Percentiles rank a stretch among this genome's conserved stretches.
Evolutionary conservation across 2,329 filamentous ascomycete genomes (phyloP).

Genomic region (Phialocephala sp.): DNA sequence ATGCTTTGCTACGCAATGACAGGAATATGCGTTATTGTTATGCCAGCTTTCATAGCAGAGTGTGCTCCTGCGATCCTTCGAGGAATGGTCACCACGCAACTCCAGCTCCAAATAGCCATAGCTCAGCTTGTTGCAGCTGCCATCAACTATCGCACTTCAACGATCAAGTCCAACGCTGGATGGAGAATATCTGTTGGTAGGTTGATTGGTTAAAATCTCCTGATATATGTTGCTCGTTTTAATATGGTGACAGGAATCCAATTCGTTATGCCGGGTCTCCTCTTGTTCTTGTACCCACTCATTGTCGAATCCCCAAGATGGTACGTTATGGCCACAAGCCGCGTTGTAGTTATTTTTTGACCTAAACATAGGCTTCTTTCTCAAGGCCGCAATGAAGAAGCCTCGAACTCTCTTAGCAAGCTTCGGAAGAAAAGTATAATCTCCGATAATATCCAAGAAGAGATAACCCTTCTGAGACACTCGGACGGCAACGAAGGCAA

Average conservation of each 20-base stretch:
- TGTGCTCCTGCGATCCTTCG: background rate
- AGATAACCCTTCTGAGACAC: background rate
- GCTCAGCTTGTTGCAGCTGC: background rate
- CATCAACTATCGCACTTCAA: background rate
- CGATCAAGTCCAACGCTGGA: background rate
- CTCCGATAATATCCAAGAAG: background rate
- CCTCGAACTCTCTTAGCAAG: background rate
- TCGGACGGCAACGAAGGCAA: background rate
- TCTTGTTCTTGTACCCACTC: background rate
- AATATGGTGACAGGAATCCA: background rate
- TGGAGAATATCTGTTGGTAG: background rate
- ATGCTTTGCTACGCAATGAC: constrained; percentile 2
- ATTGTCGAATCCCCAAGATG: background rate
- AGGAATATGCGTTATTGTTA: background rate
- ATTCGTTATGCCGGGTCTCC: background rate
- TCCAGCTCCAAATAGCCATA: background rate
- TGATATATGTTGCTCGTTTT: background rate
- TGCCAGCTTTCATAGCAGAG: background rate
- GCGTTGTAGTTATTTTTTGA: too few species aligned
- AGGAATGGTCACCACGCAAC: background rate
- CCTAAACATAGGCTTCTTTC: background rate
- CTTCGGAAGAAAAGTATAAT: background rate
- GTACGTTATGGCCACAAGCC: too few species aligned
- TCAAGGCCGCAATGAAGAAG: background rate
- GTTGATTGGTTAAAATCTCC: background rate